These are phyloP conservation scores for Chlamydomonas applanata DNA, from an alignment of 139 green algal genomes.

Conservation along the genomic window DNA sequence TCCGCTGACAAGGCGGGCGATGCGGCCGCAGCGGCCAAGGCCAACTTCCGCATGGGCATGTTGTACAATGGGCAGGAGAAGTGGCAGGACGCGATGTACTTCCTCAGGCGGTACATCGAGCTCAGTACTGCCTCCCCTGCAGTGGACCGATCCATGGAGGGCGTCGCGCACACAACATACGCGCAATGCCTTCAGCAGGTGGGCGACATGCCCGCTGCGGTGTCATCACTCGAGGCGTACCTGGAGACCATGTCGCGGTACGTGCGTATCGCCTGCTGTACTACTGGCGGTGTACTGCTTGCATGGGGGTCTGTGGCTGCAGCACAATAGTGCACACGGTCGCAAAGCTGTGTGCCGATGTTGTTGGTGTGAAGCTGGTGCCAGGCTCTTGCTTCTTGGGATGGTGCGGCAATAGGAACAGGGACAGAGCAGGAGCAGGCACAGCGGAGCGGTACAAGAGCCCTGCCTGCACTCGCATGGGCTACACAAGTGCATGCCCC, in stretches of 20 bases:
- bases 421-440: too few species aligned
- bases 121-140: not conserved
- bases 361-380: too few species aligned
- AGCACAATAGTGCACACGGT: too few species aligned
- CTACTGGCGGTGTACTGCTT: too few species aligned
- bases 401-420: too few species aligned
- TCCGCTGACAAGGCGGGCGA: conserved; percentile 46
- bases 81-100: conserved; percentile 44
- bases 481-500: too few species aligned
- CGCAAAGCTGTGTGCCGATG: too few species aligned
- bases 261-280: not conserved
- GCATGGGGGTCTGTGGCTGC: too few species aligned
- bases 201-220: conserved; percentile 18
- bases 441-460: too few species aligned
- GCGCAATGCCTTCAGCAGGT: conserved; percentile 42
- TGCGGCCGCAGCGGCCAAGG: conserved; percentile 28
- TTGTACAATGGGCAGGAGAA: conserved; percentile 37
- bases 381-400: too few species aligned
- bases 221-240: conserved; percentile 51
- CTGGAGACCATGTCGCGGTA: conserved; percentile 26
- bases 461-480: too few species aligned
- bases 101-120: conserved; percentile 31
- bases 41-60: conserved; percentile 55
- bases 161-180: conserved; percentile 44
- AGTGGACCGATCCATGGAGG: conserved; percentile 29